Percentiles rank a stretch among this genome's conserved stretches.
phyloP scores from a whole-genome alignment of 2,329 filamentous ascomycete genomes.

The Colletotrichum gloeosporioides region DNA sequence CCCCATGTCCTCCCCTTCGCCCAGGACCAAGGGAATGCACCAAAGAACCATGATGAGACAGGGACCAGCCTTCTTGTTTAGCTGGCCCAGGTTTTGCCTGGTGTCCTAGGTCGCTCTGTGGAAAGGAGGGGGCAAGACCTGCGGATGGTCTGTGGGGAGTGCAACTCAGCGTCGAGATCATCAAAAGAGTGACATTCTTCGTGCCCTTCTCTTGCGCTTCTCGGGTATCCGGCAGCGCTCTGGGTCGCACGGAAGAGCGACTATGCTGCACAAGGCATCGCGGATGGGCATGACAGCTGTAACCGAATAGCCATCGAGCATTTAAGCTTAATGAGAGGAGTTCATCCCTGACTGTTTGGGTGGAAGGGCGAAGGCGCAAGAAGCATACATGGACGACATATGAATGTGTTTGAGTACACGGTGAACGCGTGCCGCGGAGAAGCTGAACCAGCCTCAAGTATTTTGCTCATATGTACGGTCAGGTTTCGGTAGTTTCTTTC shows the following conservation, averaged over 20 bases:
- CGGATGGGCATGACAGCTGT: not conserved
- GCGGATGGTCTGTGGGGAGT: not conserved
- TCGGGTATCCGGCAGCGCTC: constrained; percentile 16
- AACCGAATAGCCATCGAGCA: not conserved
- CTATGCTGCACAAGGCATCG: constrained; percentile 6
- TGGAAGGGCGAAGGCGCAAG: not conserved
- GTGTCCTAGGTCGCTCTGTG: not conserved
- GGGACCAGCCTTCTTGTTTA: not conserved
- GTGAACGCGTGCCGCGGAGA: constrained; percentile 1
- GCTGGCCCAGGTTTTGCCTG: not conserved
- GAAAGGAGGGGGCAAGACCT: not conserved
- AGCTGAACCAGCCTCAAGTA: not conserved
- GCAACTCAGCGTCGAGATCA: not conserved
- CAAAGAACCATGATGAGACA: not conserved
- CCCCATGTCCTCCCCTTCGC: not conserved
- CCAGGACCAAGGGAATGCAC: not conserved
- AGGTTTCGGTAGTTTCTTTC: not conserved
- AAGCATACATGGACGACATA: not conserved
- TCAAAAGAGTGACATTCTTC: not conserved
- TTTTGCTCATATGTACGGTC: not conserved
- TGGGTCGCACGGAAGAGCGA: not conserved
- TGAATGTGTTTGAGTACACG: not conserved
- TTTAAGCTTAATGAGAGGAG: constrained; percentile 19
- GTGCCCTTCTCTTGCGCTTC: not conserved
- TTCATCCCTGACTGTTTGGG: not conserved